Conservation (phyloP, 805 yeast genomes). For the Candida takata region DNA sequence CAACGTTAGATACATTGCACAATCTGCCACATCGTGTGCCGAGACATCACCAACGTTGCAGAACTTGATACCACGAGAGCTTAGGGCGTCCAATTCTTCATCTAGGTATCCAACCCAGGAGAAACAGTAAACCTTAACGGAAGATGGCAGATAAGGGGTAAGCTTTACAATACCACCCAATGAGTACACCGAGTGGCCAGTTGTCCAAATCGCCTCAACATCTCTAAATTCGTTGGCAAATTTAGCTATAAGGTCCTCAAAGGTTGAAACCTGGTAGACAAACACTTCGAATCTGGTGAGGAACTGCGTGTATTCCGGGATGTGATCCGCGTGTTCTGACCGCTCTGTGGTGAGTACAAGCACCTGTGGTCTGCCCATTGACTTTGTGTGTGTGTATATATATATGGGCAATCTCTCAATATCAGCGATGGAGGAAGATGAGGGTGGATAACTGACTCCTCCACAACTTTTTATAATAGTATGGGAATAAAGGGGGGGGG, state of each 20-base stretch:
- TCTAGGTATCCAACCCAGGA: slow-evolving; percentile 58
- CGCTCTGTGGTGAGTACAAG: slow-evolving; percentile 26
- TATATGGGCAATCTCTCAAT: too few species aligned
- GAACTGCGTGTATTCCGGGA: slow-evolving; percentile 42
- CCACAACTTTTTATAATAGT: too few species aligned
- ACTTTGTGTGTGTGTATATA: too few species aligned
- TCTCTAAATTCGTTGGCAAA: slow-evolving; percentile 24
- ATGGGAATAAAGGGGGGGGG: too few species aligned
- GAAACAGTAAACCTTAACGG: slow-evolving; percentile 42
- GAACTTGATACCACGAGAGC: slow-evolving; percentile 42
- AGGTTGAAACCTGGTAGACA: slow-evolving; percentile 32
- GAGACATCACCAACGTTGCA: slow-evolving; percentile 58
- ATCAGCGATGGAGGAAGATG: too few species aligned
- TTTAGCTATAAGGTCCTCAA: slow-evolving; percentile 35
- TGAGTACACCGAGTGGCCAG: slow-evolving; percentile 43
- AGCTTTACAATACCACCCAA: slow-evolving; percentile 36
- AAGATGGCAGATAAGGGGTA: slow-evolving; percentile 38
- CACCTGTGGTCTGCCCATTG: slow-evolving; percentile 23
- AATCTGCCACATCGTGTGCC: slow-evolving; percentile 65
- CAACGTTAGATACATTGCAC: slow-evolving; percentile 52
- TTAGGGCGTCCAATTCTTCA: slow-evolving; percentile 39
- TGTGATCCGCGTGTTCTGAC: slow-evolving; percentile 41
- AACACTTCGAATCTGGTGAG: slow-evolving; percentile 32
- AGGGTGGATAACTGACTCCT: too few species aligned
- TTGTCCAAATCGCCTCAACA: slow-evolving; percentile 48